Base-by-base conservation (phyloP, 2,329 filamentous ascomycete species). In the Torrubiella hemipterigena region DNA sequence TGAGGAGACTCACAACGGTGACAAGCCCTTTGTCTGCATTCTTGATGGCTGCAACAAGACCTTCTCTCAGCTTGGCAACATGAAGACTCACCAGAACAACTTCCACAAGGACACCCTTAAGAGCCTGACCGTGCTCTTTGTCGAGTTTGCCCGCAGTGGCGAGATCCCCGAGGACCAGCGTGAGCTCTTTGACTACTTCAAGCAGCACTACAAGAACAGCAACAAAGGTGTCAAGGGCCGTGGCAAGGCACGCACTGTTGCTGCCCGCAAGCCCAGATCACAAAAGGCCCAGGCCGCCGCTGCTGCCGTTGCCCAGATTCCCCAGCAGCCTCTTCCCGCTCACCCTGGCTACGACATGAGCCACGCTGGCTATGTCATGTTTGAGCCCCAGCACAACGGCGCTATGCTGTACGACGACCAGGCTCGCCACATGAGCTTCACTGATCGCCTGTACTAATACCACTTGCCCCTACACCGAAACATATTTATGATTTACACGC, bases 181-280 rank as follows among this genome's bases (percentile, higher is more conserved):
- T 38, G 78, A 85, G 37, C 64, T 95, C 30, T 85, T 81, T 63
- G 73, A 81, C 43, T 93, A 94, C 58, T 91, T 96, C 50, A 71
- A 77, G 4, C 69, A 69, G 1, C 66, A 94, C n/a, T 95, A 94
- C 68, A 94, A 93, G 64, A 93, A 96, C 59, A 87, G 81, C 59
- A 96, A 96, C 69, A 94, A 94, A 56, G 91, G 91, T 2, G 95
- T 96, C 64, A 96, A 95, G 58, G 91, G 91, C 9, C 77, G 91
- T 27, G 91, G 91, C 26, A 91, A 89, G 51, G 82, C 87, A 44
- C 69, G 84, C 34, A 76, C 75, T 35, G 79, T 86, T 32, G 47
- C 48, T 7, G 47, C 46, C 14, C 32, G 47, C 17, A 54, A 52
- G 36, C 38, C 38, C 15, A 56, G 51, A 42, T 40, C 33, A 8